These are phyloP conservation scores for Panicum virgatum DNA, from an alignment of 202 grass and related monocot genomes.

Conservation along the genomic window DNA sequence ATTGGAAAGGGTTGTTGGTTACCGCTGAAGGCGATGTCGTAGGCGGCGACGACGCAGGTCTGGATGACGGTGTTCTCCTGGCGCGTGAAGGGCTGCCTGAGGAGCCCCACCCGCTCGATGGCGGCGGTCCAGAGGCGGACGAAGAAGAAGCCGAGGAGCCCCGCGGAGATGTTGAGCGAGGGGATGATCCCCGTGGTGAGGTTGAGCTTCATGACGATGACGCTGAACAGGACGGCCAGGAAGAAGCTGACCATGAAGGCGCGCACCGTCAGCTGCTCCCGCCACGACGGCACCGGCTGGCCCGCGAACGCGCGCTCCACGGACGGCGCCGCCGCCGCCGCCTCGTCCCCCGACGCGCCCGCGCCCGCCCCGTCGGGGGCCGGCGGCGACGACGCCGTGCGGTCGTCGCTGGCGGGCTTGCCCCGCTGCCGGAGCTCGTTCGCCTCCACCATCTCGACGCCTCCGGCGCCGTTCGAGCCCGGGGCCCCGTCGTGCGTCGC, in stretches of 20 bases:
- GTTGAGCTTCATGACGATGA: slow-evolving; percentile 79
- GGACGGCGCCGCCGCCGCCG: neutral
- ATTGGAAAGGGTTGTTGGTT: slow-evolving; percentile 38
- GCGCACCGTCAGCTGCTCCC: slow-evolving; percentile 68
- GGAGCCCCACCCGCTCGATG: slow-evolving; percentile 46
- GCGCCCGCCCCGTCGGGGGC: too few species aligned
- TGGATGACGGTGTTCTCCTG: slow-evolving; percentile 94
- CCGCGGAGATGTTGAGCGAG: slow-evolving; percentile 61
- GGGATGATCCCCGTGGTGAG: slow-evolving; percentile 71
- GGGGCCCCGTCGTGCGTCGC: neutral
- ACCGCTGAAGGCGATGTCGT: slow-evolving; percentile 75
- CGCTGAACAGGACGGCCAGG: slow-evolving; percentile 61
- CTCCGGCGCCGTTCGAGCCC: slow-evolving; percentile 24
- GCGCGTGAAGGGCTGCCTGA: slow-evolving; percentile 63
- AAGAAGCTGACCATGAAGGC: slow-evolving; percentile 75
- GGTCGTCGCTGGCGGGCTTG: neutral
- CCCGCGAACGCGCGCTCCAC: slow-evolving; percentile 64
- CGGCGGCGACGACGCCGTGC: neutral
- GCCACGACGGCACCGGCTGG: slow-evolving; percentile 60
- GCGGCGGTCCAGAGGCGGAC: slow-evolving; percentile 62
- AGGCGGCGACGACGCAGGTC: slow-evolving; percentile 81
- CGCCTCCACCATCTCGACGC: slow-evolving; percentile 48
- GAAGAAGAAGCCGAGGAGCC: slow-evolving; percentile 72
- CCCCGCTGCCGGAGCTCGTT: slow-evolving; percentile 44
- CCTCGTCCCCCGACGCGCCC: neutral